Evolutionary conservation across 495 filamentous ascomycete species (phyloP), one percentile per base, ranked within the genome.

Genomic region (Xylaria nigripes): DNA sequence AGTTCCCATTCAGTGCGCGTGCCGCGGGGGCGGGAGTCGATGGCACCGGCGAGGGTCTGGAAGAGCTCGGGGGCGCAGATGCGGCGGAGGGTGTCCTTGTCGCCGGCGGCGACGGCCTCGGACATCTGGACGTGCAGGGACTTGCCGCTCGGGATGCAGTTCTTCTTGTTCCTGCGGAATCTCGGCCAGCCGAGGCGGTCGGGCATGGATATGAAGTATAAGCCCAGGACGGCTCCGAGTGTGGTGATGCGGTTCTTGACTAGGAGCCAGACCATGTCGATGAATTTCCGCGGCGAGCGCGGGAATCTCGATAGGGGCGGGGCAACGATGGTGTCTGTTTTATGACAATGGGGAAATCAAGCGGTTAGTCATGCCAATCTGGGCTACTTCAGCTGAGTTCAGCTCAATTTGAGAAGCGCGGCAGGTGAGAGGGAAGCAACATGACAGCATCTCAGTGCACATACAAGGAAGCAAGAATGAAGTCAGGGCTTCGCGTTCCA

Each of bases 111-210:
- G 52, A 92, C 79, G 8, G 86, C 83, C 51, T 76, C 77, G 60
- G 87, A 86, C 83, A 95, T 87, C 56, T 74, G 63, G 21, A 70
- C 58, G 63, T 95, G 85, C 12, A 93, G 69, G 0, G 72, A 72
- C 48, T 78, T 70, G 13, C 83, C 86, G 9, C 71, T 72, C 16
- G 74, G 70, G 13, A 74, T 71, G 23, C 76, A 68, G 30, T 66
- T 49, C 27, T 67, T 58, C 12, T 69, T 70, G 10, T 76, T 63
- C 30, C 74, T 54, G 55, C 72, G 74, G 58, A 70, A 65, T 2
- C 12, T 45, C 9, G 72, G 62, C 24, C 45, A 52, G 40, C 56
- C 58, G 50, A 69, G 47, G 13, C 65, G 27, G 1, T 3, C 55
- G 6, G 63, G 64, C 56, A 69, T 67, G 13, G 71, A 73, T 12